Percentiles rank a stretch among this genome's conserved stretches.
These are phyloP conservation scores for Hymenoscyphus linearis DNA, from an alignment of 2,329 filamentous ascomycete genomes.

Conservation along the genomic window DNA sequence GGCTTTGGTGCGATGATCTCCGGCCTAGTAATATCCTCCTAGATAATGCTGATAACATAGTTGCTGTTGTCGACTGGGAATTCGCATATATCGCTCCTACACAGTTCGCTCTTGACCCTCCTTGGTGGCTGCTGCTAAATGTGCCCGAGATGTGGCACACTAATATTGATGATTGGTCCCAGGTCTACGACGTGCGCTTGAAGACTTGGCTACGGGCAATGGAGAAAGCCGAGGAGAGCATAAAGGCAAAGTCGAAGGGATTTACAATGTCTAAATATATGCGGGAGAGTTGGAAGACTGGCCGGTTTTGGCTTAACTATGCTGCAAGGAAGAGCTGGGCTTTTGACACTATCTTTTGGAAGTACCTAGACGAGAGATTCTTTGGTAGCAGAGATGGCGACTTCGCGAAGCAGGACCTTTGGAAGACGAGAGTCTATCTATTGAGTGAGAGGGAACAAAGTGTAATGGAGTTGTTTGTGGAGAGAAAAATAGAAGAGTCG, in stretches of 20 bases:
- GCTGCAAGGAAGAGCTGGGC: constrained; percentile 35
- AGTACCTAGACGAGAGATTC: constrained; percentile 31
- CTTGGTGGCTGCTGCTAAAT: constrained; percentile 36
- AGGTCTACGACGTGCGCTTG: not conserved
- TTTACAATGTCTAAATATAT: not conserved
- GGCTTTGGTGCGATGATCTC: constrained; percentile 34
- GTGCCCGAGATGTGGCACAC: constrained; percentile 31
- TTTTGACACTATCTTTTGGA: constrained; percentile 36
- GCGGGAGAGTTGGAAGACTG: constrained; percentile 17
- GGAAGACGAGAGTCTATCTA: constrained; percentile 26
- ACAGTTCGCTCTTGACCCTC: no score
- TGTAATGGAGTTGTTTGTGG: constrained; percentile 29
- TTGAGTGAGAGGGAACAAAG: constrained; percentile 24
- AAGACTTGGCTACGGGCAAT: not conserved
- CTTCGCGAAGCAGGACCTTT: constrained; percentile 19
- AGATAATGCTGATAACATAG: no score
- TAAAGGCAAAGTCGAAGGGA: not conserved
- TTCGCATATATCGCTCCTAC: no score
- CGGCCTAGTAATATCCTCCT: constrained; percentile 31
- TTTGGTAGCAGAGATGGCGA: constrained; percentile 26
- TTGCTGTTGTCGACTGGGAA: no score
- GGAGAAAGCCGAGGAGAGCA: not conserved
- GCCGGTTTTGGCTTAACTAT: constrained; percentile 32
- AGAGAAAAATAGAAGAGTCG: constrained; percentile 29
- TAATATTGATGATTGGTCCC: constrained; percentile 10